These are phyloP conservation scores for Purshia tridentata DNA, from an alignment of 306 rosid genomes.

Conservation along the genomic window DNA sequence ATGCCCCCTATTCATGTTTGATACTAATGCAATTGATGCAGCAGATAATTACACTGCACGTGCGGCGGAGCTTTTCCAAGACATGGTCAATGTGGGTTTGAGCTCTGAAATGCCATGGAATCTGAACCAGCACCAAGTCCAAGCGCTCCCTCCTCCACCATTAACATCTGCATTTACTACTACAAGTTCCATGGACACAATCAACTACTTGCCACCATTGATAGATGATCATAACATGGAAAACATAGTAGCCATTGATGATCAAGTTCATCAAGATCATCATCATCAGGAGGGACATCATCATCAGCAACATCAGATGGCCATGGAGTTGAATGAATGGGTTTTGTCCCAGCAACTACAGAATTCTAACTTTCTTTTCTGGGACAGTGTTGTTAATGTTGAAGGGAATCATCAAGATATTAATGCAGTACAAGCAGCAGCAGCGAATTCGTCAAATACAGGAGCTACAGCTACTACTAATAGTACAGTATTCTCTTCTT, in stretches of 20 bases:
- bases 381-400: constrained; percentile 67
- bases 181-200: constrained; percentile 31
- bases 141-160: constrained; percentile 41
- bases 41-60: constrained; percentile 24
- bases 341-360: constrained; percentile 62
- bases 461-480: constrained; percentile 19
- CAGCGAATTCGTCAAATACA: constrained; percentile 47
- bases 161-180: constrained; percentile 18
- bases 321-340: constrained; percentile 71
- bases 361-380: constrained; percentile 70
- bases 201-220: constrained; percentile 66
- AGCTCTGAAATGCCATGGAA: constrained; percentile 61
- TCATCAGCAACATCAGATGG: constrained; percentile 20
- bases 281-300: constrained; percentile 47
- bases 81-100: constrained; percentile 33
- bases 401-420: constrained; percentile 12
- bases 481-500: constrained; percentile 45
- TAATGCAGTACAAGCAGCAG: no score
- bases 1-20: constrained; percentile 79
- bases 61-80: constrained; percentile 54
- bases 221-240: constrained; percentile 57
- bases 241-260: constrained; percentile 35
- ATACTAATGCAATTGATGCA: constrained; percentile 51
- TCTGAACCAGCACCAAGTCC: constrained; percentile 52
- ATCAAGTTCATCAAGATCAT: constrained; percentile 4